These are phyloP conservation scores for Trichosporon coremiiforme DNA, from an alignment of 1,284 basidiomycete genomes.

Conservation along the genomic window DNA sequence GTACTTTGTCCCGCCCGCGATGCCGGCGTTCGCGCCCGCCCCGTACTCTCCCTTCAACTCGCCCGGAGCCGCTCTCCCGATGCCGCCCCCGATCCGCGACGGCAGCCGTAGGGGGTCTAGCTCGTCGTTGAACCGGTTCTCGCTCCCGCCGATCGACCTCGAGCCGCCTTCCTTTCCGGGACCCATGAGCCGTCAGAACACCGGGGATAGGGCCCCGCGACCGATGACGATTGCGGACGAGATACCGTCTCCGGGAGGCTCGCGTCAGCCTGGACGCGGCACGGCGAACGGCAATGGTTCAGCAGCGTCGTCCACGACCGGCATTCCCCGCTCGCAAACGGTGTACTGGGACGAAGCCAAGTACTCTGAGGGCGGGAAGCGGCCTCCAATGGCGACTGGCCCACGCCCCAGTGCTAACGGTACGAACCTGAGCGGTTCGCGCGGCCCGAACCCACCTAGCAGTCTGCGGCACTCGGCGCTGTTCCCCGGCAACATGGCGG, in stretches of 20 bases:
- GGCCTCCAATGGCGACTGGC: background rate
- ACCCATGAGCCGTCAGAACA: conserved; percentile 28
- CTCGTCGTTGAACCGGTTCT: conserved; percentile 30
- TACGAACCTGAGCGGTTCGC: background rate
- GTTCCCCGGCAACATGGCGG: conserved; percentile 23
- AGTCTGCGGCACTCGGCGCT: conserved; percentile 32
- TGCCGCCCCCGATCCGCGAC: conserved; percentile 30
- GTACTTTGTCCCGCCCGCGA: conserved; percentile 20
- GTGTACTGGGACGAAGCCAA: conserved; percentile 54
- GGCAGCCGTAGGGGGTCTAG: conserved; percentile 26
- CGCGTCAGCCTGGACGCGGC: conserved; percentile 19
- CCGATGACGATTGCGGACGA: conserved; percentile 23
- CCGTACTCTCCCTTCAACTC: conserved; percentile 22
- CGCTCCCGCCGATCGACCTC: conserved; percentile 24
- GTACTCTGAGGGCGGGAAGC: conserved; percentile 30
- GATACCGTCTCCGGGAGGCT: background rate
- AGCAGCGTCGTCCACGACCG: background rate
- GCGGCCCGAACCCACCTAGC: conserved; percentile 24
- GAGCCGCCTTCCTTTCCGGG: conserved; percentile 33
- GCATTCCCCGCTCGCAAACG: conserved; percentile 44
- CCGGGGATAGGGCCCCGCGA: conserved; percentile 26
- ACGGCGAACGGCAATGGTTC: background rate
- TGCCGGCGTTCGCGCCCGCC: conserved; percentile 13
- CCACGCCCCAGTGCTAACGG: background rate
- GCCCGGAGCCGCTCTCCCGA: conserved; percentile 29